Base-by-base conservation (phyloP, 257 asterid genomes). In the Fraxinus cuspidata region DNA sequence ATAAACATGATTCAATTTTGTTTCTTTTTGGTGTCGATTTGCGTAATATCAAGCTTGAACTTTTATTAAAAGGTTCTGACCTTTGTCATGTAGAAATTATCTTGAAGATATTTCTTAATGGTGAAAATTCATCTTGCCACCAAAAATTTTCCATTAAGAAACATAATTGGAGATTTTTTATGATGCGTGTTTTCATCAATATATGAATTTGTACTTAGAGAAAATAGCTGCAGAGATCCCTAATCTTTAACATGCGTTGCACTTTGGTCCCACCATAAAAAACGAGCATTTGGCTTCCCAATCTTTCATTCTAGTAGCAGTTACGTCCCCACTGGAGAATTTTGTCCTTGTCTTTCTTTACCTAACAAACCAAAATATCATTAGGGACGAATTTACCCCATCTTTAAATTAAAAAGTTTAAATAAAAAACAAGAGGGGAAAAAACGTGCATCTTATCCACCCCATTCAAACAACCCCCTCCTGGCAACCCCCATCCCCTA, bases 11-110 rank as follows among this genome's bases (percentile, higher is more conserved):
- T 2, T 60, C 25, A n/a, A 8, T 58, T 58, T n/a, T 58, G 23
- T 23, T 11, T 7, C 42, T 27, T 65, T 79, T 77, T 64, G 42
- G 18, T 27, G 73, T 64, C 74, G 51, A 42, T 27, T 77, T 38
- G 28, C 10, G 0, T 53, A 53, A 6, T 18, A 51, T 51, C 60
- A 18, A 51, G 60, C 60, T 51, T 0, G 2, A 51, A 51, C 23
- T 51, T 51, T 37, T 37, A 18, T 51, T 51, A 19, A 15, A 51
- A 51, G 60, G 60, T 51, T 16, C 60, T 16, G 51, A 49, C 28
- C 23, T 70, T 29, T 40, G 18, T 34, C 60, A 1, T 19, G 23
- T 51, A 4, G 60, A 51, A 51, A 51, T 51, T 51, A 51, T 19
- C 60, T 47, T 47, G 56, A 47, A 11, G 19, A 47, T 47, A 16